Evolutionary conservation across 2,329 filamentous ascomycete species (phyloP), one percentile per base, ranked within the genome.

Genomic region (Penicillium sp.): DNA sequence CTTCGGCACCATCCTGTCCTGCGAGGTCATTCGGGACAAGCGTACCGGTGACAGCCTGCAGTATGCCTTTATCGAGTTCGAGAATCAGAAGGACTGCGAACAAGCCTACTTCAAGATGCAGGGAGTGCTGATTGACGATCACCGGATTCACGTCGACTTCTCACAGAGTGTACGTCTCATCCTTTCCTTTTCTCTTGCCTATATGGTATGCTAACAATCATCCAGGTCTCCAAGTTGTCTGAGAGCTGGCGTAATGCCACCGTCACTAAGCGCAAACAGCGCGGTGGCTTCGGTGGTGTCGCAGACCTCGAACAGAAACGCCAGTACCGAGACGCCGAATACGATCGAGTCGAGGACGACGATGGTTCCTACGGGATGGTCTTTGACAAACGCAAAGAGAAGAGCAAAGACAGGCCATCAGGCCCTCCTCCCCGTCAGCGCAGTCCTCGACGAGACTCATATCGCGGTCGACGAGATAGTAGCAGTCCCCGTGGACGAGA

Each of bases 81-180:
- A 91, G 48, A 86, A 94, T 45, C 93, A 96, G 70, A 81, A 85
- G 56, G 87, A 91, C 43, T 97, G 93, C 67, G 93, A 98, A 70
- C 82, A 87, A 42, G 93, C 93, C 2, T 98, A 96, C 64, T 93
- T 94, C 74, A 98, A 98, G 72, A 98, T 98, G 93, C 89, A 98
- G 67, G 89, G 86, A 2, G 91, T 97, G 1, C 74, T 98, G 45
- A 97, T 98, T 55, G 93, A 98, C 62, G 93, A 98, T 60, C 87
- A 95, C 55, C 85, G 93, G 34, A 98, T 98, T 54, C 93, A 98
- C 64, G 93, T 98, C 46, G 93, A 98, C 71, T 98, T 98, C 69
- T 96, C 90, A 9, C 93, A 98, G 72, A 95, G 89, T 65, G 93
- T 90, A 51, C 80, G 84, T 57, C 16, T 18, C 27, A 6, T 24